phyloP scores from a whole-genome alignment of 176 grass and related monocot genomes.

The Neostapfia colusana region DNA sequence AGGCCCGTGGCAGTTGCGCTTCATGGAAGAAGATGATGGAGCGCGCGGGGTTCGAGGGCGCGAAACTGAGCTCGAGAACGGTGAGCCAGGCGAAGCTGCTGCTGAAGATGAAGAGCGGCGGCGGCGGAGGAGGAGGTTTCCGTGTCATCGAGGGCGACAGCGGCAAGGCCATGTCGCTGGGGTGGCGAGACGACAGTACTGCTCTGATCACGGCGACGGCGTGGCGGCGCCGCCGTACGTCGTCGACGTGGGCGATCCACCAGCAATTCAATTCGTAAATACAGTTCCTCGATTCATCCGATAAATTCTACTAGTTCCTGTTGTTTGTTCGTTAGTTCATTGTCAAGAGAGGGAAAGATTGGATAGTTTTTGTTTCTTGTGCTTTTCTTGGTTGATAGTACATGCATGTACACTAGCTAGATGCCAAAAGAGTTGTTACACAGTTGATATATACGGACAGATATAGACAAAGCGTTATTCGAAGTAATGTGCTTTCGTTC shows the following conservation, averaged over 20 bases:
- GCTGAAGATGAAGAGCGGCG: conserved; percentile 72
- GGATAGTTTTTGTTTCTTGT: conserved; percentile 9
- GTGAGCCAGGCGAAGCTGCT: conserved; percentile 93
- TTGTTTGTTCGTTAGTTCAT: conserved; percentile 47
- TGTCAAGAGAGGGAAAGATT: not conserved
- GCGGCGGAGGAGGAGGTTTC: conserved; percentile 51
- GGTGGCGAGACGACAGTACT: conserved; percentile 53
- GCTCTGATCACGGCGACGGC: conserved; percentile 48
- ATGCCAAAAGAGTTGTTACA: not conserved
- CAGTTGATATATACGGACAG: not conserved
- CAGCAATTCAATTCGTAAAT: conserved; percentile 10
- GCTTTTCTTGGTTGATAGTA: conserved; percentile 11
- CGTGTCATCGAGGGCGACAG: conserved; percentile 46
- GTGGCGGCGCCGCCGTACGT: conserved; percentile 40
- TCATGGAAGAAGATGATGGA: conserved; percentile 58
- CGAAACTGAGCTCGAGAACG: conserved; percentile 61
- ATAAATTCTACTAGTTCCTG: conserved; percentile 29
- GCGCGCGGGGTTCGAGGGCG: conserved; percentile 50
- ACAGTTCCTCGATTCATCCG: not conserved
- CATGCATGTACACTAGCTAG: conserved; percentile 32
- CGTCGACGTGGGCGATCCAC: not conserved
- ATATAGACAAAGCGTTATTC: conserved; percentile 19
- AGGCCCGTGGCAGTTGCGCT: not conserved
- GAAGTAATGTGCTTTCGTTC: not conserved
- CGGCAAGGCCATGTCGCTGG: conserved; percentile 50